These are phyloP conservation scores for Phytophthora foliorum DNA, from an alignment of 352 stramenopile species.

Conservation along the genomic window DNA sequence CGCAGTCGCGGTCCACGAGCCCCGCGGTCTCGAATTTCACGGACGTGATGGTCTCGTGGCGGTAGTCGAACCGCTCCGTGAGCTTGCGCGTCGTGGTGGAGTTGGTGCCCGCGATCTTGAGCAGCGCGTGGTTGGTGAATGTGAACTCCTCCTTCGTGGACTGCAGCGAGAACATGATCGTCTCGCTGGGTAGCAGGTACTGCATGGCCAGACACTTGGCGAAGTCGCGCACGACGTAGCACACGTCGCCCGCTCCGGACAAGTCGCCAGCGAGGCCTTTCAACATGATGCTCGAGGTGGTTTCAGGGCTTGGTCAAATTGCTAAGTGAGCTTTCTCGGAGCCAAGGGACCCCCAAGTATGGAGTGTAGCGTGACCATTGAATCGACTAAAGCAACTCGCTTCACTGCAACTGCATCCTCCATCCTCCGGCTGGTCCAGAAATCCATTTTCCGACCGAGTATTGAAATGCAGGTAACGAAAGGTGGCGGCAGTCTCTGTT, in stretches of 20 bases:
- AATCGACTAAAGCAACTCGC: slow-evolving; percentile 21
- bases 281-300: slow-evolving; percentile 43
- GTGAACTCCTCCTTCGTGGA: slow-evolving; percentile 72
- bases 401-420: slow-evolving; percentile 5
- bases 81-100: slow-evolving; percentile 69
- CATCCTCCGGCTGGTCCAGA: slow-evolving; percentile 16
- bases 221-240: slow-evolving; percentile 51
- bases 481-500: slow-evolving; percentile 11
- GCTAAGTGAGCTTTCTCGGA: slow-evolving; percentile 9
- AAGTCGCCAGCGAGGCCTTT: slow-evolving; percentile 64
- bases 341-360: no score
- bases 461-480: slow-evolving; percentile 16
- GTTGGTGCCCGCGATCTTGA: slow-evolving; percentile 48
- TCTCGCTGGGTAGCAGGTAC: slow-evolving; percentile 59
- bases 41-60: slow-evolving; percentile 35
- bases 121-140: slow-evolving; percentile 71
- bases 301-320: slow-evolving; percentile 13
- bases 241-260: slow-evolving; percentile 64
- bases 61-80: slow-evolving; percentile 54
- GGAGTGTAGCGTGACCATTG: no score
- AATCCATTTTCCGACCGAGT: slow-evolving; percentile 15
- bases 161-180: slow-evolving; percentile 61
- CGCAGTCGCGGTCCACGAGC: slow-evolving; percentile 60
- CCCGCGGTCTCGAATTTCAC: slow-evolving; percentile 65
- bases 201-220: slow-evolving; percentile 40